Evolutionary conservation across 139 green algal genomes (phyloP).

Genomic region (Chara braunii): DNA sequence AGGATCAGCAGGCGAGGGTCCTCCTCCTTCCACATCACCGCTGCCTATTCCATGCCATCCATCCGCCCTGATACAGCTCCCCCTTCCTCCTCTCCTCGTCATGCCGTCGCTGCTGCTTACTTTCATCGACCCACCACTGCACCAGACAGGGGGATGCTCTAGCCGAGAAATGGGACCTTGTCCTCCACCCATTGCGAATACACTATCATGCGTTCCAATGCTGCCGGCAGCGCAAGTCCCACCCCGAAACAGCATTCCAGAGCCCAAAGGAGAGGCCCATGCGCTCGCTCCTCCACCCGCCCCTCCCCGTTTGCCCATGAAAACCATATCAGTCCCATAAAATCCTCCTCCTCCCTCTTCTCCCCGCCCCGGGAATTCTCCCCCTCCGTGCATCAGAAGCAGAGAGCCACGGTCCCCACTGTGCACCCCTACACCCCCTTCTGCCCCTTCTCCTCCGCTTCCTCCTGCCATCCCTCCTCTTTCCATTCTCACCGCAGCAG

Average conservation of each 20-base stretch:
- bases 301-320: slow-evolving; percentile 8
- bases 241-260: background rate
- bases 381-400: slow-evolving; percentile 4
- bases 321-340: background rate
- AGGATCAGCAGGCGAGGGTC: no score
- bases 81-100: background rate
- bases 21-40: no score
- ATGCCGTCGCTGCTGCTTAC: no score
- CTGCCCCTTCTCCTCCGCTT: background rate
- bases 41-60: background rate
- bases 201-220: no score
- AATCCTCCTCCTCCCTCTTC: slow-evolving; percentile 3
- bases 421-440: no score
- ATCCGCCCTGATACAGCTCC: background rate
- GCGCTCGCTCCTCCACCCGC: background rate
- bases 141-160: no score
- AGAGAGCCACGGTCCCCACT: no score
- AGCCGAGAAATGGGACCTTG: no score
- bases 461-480: background rate
- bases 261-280: background rate
- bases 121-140: no score
- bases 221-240: background rate
- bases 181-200: no score
- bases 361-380: background rate
- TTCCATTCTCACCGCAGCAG: background rate